Evolutionary conservation across 106 monocot species (phyloP).

Genomic region (Narthecium ossifragum): DNA sequence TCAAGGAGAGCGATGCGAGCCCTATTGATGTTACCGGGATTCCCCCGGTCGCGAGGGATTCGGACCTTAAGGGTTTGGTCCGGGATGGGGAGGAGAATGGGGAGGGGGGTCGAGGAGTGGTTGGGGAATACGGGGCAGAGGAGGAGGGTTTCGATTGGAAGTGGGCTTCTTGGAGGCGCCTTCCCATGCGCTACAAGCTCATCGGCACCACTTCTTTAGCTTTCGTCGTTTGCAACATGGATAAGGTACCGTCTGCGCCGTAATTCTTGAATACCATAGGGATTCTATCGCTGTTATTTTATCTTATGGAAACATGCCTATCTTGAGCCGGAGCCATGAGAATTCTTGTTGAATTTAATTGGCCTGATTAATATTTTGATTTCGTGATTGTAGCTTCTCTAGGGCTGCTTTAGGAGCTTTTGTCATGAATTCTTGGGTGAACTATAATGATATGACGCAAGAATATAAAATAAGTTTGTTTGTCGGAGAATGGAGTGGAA

Average conservation of each 20-base stretch:
- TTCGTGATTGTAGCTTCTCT: too few relatives aligned
- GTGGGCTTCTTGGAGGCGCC: constrained; percentile 40
- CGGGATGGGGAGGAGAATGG: neutral
- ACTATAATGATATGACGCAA: too few relatives aligned
- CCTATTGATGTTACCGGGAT: constrained; percentile 14
- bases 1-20: neutral
- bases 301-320: too few relatives aligned
- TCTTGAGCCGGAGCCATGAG: too few relatives aligned
- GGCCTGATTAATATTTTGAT: too few relatives aligned
- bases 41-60: constrained; percentile 5
- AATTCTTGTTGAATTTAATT: too few relatives aligned
- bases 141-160: constrained; percentile 23
- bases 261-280: neutral
- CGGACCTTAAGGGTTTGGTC: constrained; percentile 8
- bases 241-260: constrained; percentile 49
- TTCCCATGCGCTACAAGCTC: constrained; percentile 69
- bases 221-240: constrained; percentile 98
- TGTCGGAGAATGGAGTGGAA: too few relatives aligned
- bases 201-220: constrained; percentile 87
- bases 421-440: too few relatives aligned
- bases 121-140: neutral
- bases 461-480: too few relatives aligned
- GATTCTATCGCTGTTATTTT: neutral
- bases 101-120: neutral
- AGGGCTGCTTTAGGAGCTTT: too few relatives aligned